Conservation (phyloP, 139 green algal species). For the Micractinium sp. region DNA sequence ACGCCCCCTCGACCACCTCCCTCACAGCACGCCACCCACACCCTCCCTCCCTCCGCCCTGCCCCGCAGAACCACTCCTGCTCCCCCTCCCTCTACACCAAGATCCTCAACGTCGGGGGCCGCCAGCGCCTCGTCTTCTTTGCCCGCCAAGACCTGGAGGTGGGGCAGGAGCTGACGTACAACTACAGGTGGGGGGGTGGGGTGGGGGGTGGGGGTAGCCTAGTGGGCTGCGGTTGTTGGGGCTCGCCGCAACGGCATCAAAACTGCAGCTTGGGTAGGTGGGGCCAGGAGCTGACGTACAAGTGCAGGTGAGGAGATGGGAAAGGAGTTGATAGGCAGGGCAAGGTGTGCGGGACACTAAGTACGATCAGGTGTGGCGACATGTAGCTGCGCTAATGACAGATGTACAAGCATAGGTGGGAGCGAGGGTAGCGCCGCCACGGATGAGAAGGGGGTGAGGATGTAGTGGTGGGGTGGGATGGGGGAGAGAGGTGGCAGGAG, state of each 20-base stretch:
- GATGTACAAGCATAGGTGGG: too few species aligned
- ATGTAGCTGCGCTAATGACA: too few species aligned
- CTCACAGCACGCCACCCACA: neutral
- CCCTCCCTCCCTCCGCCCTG: neutral
- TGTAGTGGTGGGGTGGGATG: too few species aligned
- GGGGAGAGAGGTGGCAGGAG: too few species aligned
- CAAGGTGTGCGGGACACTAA: too few species aligned
- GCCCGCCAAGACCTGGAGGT: conserved; percentile 75
- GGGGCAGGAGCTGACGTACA: conserved; percentile 86
- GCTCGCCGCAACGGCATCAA: too few species aligned
- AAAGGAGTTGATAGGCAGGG: too few species aligned
- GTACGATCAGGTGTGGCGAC: too few species aligned
- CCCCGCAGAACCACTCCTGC: conserved; percentile 89
- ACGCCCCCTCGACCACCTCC: neutral
- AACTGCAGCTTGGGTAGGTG: too few species aligned
- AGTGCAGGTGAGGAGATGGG: conserved; percentile 66
- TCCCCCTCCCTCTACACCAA: conserved; percentile 88
- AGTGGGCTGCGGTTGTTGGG: too few species aligned
- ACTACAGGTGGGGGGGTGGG: conserved; percentile 1
- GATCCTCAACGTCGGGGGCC: conserved; percentile 72
- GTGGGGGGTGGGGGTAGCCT: neutral
- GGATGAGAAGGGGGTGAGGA: too few species aligned
- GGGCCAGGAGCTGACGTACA: conserved; percentile 70
- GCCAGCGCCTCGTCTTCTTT: conserved; percentile 83
- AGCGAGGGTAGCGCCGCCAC: too few species aligned